Base-by-base conservation (phyloP, 2,329 filamentous ascomycete genomes). In the Tolypocladium inflatum region DNA sequence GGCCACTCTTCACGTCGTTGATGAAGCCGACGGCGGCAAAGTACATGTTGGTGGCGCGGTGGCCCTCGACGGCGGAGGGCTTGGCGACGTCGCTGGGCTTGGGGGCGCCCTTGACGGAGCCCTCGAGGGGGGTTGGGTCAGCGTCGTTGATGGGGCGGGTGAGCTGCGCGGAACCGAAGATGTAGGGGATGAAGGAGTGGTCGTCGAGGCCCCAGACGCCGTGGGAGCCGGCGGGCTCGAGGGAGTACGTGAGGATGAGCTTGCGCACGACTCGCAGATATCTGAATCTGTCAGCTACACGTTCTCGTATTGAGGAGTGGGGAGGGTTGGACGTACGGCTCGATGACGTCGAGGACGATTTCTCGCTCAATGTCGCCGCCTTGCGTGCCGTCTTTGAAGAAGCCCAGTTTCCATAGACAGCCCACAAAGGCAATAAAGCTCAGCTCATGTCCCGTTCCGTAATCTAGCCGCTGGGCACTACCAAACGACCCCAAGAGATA, bases 181-280 rank as follows among this genome's bases (percentile, higher is more conserved):
- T 90, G 72, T 97, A 99, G 0, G 94, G 89, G 33, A 94, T 73
- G 71, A 99, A 97, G 10, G 86, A 92, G 73, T 99, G 93, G 71
- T 99, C 94, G 70, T 99, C 94, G n/a, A 99, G 80, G 23, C 94
- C 94, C 94, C 94, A 99, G 23, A 99, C 94, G 3, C 94, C 94
- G 69, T 97, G 94, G 1, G 93, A 96, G 2, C 94, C 94, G 7
- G 94, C 94, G 4, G 94, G 94, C 69, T 99, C 94, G 23, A 99
- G 83, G 0, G 87, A 97, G 71, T 97, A 99, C 2, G 87, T 93
- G 55, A 90, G 78, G 65, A 99, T 97, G 11, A 99, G 80, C 48
- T 82, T 85, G 43, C 94, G 87, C 52, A 96, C 79, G 2, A 97
- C 86, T 38, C 78, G 76, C n/a, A 96, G 77, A 67, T 96, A 96